Base-by-base conservation (phyloP, 306 rosid species). In the Quercus dentata region DNA sequence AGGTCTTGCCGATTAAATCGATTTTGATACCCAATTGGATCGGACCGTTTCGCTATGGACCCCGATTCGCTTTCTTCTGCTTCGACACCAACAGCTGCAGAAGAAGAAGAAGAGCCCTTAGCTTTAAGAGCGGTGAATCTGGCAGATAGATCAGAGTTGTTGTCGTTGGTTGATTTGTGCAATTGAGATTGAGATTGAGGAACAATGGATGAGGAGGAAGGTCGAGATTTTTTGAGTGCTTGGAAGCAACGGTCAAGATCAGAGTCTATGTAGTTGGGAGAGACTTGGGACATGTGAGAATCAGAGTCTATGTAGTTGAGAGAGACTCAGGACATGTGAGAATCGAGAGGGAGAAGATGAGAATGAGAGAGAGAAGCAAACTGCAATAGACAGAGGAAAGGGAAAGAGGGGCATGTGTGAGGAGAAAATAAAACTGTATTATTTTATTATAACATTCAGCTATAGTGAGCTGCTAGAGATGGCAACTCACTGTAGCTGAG, bases 171-270 rank as follows among this genome's bases (percentile, higher is more conserved):
- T 41, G 46, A 41, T 41, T 41, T 41, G 12, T 41, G 46, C 11
- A 2, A 38, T 38, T 38, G 46, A 38, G 46, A 41, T 41, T 41
- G 46, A 38, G 46, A 38, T 38, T 64, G 19, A 15, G 85, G 28
- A 21, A 75, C 20, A 18, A 5, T 2, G 65, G 78, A 78, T 55
- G 82, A 41, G 46, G 46, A 41, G 46, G 46, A 41, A 41, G 3
- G 46, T 27, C 33, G 76, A 20, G 78, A 65, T 71, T 72, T 31
- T 55, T 86, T 93, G 71, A 94, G 92, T 61, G 94, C 89, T 19
- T 80, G 90, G 61, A 90, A 90, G 14, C 98, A 94, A 68, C 85
- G 90, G 6, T 88, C 84, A 12, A 89, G 88, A 84, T 92, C 96
- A 27, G 84, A 79, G 65, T 73, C 79, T 20, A 88, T 28, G 71